Conservation (phyloP, 2,329 filamentous ascomycete species). For the Exophiala spinifera region DNA sequence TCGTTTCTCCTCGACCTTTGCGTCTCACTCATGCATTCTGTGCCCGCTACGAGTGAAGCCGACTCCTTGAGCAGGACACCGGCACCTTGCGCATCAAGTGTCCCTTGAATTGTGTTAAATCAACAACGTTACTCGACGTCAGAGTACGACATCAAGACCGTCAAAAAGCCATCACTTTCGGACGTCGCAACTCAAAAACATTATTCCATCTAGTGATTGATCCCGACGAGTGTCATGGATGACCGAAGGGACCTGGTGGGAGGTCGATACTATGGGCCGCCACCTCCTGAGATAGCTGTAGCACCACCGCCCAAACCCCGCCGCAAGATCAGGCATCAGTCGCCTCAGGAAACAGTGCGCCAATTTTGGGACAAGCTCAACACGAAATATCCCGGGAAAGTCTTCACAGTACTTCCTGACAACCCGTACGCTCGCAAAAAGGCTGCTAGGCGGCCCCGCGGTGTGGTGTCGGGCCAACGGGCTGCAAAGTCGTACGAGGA, state of each 20-base stretch:
- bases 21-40: neutral
- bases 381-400: constrained; percentile 68
- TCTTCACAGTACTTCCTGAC: constrained; percentile 67
- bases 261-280: constrained; percentile 9
- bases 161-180: neutral
- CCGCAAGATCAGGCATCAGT: constrained; percentile 31
- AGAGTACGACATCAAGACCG: neutral
- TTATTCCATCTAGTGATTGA: neutral
- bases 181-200: neutral
- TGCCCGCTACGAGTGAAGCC: neutral
- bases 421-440: constrained; percentile 63
- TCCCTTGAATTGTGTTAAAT: too few species aligned
- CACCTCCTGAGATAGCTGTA: constrained; percentile 1
- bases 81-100: too few species aligned
- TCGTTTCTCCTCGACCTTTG: neutral
- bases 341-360: constrained; percentile 65
- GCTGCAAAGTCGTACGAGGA: constrained; percentile 69
- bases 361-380: constrained; percentile 72
- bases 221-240: constrained; percentile 3
- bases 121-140: neutral
- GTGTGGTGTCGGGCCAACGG: constrained; percentile 53
- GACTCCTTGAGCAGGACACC: neutral
- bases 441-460: constrained; percentile 55
- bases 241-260: constrained; percentile 15
- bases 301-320: constrained; percentile 9